Evolutionary conservation across 2,329 filamentous ascomycete genomes (phyloP).

Genomic region (Colletotrichum musicola): DNA sequence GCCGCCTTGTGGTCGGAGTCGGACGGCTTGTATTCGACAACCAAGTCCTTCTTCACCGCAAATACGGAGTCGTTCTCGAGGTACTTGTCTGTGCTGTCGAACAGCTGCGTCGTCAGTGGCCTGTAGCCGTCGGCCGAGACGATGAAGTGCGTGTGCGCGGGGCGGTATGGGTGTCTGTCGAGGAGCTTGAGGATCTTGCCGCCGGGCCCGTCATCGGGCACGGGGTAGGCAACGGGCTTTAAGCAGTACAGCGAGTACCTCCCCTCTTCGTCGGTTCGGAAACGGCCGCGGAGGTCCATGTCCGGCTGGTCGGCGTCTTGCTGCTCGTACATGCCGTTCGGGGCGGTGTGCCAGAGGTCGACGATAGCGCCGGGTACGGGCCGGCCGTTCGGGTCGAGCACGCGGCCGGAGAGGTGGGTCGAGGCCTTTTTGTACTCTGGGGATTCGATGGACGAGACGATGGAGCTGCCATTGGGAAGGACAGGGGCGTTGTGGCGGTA

Average conservation of each 20-base stretch:
- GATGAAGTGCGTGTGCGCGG: constrained; percentile 51
- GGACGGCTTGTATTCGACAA: constrained; percentile 45
- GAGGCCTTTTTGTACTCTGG: constrained; percentile 57
- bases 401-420: constrained; percentile 68
- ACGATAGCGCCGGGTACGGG: constrained; percentile 68
- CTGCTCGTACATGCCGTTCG: constrained; percentile 76
- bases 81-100: constrained; percentile 69
- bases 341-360: constrained; percentile 75
- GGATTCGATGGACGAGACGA: constrained; percentile 56
- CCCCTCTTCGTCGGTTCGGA: constrained; percentile 75
- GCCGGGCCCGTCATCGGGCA: constrained; percentile 48
- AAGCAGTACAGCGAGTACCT: constrained; percentile 73
- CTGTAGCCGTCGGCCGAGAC: constrained; percentile 66
- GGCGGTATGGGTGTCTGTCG: constrained; percentile 49
- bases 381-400: constrained; percentile 65
- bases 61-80: constrained; percentile 55
- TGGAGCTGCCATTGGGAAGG: constrained; percentile 68
- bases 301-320: constrained; percentile 79
- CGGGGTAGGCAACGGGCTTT: constrained; percentile 68
- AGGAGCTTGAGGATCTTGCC: constrained; percentile 47
- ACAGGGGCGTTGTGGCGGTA: constrained; percentile 74
- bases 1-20: constrained; percentile 41
- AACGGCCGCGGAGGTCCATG: constrained; percentile 80
- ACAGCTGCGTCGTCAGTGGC: constrained; percentile 74
- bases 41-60: constrained; percentile 51